Evolutionary conservation across 2,329 filamentous ascomycete genomes (phyloP).

Genomic region (Coleophoma cylindrospora): DNA sequence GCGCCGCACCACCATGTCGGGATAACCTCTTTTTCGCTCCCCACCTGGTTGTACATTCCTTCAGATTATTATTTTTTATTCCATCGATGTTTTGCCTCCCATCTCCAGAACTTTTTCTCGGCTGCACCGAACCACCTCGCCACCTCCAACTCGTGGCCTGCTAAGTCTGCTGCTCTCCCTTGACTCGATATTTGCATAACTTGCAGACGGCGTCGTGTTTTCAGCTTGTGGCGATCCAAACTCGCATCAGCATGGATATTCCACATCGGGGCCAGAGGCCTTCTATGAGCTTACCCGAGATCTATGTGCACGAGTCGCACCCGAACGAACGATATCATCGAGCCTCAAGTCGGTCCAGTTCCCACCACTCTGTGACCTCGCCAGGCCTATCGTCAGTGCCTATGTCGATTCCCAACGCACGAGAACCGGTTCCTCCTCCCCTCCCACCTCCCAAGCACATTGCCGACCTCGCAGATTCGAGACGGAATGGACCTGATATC

Average conservation of each 20-base stretch:
- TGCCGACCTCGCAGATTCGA: constrained; percentile 41
- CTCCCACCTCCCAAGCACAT: constrained; percentile 59
- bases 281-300: constrained; percentile 29
- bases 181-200: constrained; percentile 4
- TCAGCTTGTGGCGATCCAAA: constrained; percentile 20
- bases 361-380: constrained; percentile 26
- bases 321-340: constrained; percentile 22
- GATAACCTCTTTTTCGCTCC: background rate
- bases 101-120: constrained; percentile 11
- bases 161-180: constrained; percentile 2
- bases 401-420: constrained; percentile 58
- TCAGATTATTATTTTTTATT: constrained; percentile 14
- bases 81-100: constrained; percentile 21
- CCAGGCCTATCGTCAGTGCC: constrained; percentile 39
- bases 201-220: constrained; percentile 10
- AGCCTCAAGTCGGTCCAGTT: constrained; percentile 18
- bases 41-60: background rate
- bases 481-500: constrained; percentile 56
- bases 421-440: constrained; percentile 50
- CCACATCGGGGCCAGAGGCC: constrained; percentile 25
- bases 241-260: constrained; percentile 34
- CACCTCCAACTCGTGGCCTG: constrained; percentile 15
- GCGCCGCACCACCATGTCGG: constrained; percentile 4
- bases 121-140: constrained; percentile 20
- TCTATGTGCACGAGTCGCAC: constrained; percentile 34